Evolutionary conservation across 2,329 filamentous ascomycete genomes (phyloP), one percentile per base, ranked within the genome.

Genomic region (Calycina herbarum): DNA sequence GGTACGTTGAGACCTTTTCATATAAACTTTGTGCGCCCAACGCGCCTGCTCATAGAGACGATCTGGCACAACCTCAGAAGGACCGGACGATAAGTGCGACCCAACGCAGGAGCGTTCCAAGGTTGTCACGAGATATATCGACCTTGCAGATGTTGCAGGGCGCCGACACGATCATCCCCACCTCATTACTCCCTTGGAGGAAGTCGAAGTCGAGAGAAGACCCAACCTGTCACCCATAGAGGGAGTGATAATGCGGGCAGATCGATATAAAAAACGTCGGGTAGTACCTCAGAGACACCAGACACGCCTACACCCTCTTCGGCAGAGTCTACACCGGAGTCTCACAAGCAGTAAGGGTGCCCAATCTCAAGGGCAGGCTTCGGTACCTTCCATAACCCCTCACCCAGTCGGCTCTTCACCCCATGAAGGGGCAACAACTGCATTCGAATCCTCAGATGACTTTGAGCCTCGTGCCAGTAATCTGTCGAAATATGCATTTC

Each of bases 1-100:
- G 95, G 95, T 98, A 83, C 82, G 92, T 89, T 61, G 67, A 67
- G 51, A 64, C 66, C 62, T 70, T 70, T 70, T 71, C 65, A 56
- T 65, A 67, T 64, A 33, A 59, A 61, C 62, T 61, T 62, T 67
- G 63, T 66, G 64, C 69, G 68, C 69, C 64, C 60, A 61, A 24
- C 62, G 58, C 58, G 63, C 57, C 33, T 64, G 62, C 64, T 51
- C 42, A 56, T 59, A 35, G 54, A 59, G 31, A 61, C 42, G 54
- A 29, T 42, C 60, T 48, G 40, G 64, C 57, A 63, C 64, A 59
- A 62, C 48, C 51, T n/a, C 38, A 33, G 27, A 17, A 17, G 31
- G 24, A 33, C 54, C 40, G 11, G 54, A 29, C 20, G 35, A 62
- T 35, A 24, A 58, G 54, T 63, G 54, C 54, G 61, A 63, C 61